phyloP scores from a whole-genome alignment of 352 stramenopile genomes.

The Globisporangium orthogonon region DNA sequence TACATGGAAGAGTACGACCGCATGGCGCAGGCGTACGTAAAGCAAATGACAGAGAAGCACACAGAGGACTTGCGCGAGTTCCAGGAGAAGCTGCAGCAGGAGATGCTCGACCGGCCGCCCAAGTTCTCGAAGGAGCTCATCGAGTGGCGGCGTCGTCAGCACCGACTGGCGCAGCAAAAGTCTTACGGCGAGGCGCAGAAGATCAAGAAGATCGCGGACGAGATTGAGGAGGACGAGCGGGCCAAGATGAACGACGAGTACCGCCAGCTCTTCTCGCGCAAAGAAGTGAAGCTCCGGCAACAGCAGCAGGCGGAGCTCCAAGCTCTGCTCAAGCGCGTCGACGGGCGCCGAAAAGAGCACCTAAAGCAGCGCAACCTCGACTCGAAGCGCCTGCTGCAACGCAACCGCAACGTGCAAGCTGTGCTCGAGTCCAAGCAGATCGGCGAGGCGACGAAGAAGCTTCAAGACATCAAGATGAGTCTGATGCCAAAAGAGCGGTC shows the following conservation, averaged over 20 bases:
- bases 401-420: conserved; percentile 93
- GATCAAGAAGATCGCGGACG: conserved; percentile 93
- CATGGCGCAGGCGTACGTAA: conserved; percentile 92
- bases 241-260: conserved; percentile 84
- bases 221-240: conserved; percentile 90
- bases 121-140: conserved; percentile 94
- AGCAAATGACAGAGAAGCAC: conserved; percentile 94
- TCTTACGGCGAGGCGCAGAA: conserved; percentile 93
- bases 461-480: conserved; percentile 79
- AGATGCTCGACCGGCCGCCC: conserved; percentile 79
- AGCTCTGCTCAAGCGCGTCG: conserved; percentile 92
- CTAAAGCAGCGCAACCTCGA: conserved; percentile 91
- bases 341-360: conserved; percentile 91
- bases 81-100: conserved; percentile 84
- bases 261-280: conserved; percentile 69
- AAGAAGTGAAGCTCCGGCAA: conserved; percentile 87
- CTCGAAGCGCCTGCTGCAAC: conserved; percentile 91
- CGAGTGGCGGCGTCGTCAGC: conserved; percentile 91
- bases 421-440: conserved; percentile 92
- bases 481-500: conserved; percentile 60
- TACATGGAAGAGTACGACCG: conserved; percentile 94
- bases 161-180: conserved; percentile 91
- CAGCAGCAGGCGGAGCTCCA: conserved; percentile 92
- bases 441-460: conserved; percentile 61
- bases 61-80: conserved; percentile 77